phyloP scores from a whole-genome alignment of 1,284 basidiomycete genomes.

The Bondarzewia mesenterica region DNA sequence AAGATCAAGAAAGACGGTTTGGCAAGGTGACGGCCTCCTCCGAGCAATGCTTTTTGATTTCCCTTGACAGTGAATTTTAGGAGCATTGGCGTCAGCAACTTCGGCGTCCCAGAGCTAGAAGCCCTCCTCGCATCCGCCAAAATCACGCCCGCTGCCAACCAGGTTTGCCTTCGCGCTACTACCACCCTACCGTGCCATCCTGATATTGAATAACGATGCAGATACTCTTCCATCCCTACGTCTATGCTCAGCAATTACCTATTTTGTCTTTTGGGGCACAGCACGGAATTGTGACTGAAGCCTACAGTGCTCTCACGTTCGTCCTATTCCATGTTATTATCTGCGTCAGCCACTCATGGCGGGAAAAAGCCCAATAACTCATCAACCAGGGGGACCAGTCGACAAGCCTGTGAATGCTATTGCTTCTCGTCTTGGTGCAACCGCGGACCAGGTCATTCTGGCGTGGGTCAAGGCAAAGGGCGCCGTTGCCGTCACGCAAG shows the following conservation, averaged over 20 bases:
- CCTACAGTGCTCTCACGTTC: conserved; percentile 61
- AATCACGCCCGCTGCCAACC: conserved; percentile 69
- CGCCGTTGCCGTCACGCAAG: conserved; percentile 59
- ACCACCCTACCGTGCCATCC: not conserved
- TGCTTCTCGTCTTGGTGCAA: conserved; percentile 47
- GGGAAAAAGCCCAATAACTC: conserved; percentile 53
- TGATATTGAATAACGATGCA: conserved; percentile 13
- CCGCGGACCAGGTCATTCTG: conserved; percentile 66
- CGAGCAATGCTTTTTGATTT: not conserved
- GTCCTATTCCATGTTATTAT: conserved; percentile 12
- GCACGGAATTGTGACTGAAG: conserved; percentile 64
- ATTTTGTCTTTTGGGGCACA: conserved; percentile 50
- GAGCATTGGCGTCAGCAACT: conserved; percentile 81
- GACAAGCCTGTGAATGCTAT: conserved; percentile 53
- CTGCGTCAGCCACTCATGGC: not conserved
- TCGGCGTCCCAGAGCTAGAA: conserved; percentile 50
- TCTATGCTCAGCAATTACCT: conserved; percentile 42
- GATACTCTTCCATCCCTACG: conserved; percentile 69
- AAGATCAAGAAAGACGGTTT: conserved; percentile 52
- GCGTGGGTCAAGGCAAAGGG: conserved; percentile 63
- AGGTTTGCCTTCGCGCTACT: conserved; percentile 32
- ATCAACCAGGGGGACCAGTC: conserved; percentile 63
- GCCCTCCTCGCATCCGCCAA: conserved; percentile 47
- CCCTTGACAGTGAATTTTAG: conserved; percentile 24
- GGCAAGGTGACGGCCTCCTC: conserved; percentile 34